Evolutionary conservation across 345 rosid species (phyloP), one percentile per base, ranked within the genome.

Genomic region (Rhodamnia argentea): DNA sequence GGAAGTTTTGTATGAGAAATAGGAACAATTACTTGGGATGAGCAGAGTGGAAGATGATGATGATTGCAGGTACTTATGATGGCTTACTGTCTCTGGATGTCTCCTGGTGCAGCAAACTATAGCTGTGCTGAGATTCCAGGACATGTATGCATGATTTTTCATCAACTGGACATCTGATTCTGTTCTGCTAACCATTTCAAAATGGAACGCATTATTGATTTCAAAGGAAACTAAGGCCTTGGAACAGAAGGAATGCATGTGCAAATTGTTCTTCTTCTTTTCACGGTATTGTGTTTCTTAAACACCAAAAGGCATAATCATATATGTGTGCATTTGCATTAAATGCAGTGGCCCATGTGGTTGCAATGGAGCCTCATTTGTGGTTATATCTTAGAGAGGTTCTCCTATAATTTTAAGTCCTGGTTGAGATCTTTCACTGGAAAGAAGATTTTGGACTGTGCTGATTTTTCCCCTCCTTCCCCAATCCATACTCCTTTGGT

Each of bases 1-100:
- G 22, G 26, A 70, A 64, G 44, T 64, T 32, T 70, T 70, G 23
- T 37, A 20, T 70, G 81, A 37, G 81, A 37, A 70, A 70, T 70
- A 37, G 81, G 24, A 70, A 70, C 47, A 32, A 37, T 18, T 70
- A 70, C 81, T 83, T 29, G 16, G 81, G 75, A 50, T 18, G 23
- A 51, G 85, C 84, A 84, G 89, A 87, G 86, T 83, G 44, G 91
- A 91, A 87, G 83, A 82, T 90, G 88, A 88, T 88, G 87, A 86
- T 27, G 58, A 27, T 42, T 82, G 58, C 87, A 85, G 87, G 90
- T 88, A 86, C 85, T 87, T 83, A 87, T 82, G 90, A 58, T 82
- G 57, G 83, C 78, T 56, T 86, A 54, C 58, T 56, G 44, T 84
- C 54, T 57, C 88, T 84, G 29, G 86, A 84, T 37, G 84, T 55